Evolutionary conservation across 2,329 filamentous ascomycete species (phyloP).

Genomic region (Fusarium odoratissimum): DNA sequence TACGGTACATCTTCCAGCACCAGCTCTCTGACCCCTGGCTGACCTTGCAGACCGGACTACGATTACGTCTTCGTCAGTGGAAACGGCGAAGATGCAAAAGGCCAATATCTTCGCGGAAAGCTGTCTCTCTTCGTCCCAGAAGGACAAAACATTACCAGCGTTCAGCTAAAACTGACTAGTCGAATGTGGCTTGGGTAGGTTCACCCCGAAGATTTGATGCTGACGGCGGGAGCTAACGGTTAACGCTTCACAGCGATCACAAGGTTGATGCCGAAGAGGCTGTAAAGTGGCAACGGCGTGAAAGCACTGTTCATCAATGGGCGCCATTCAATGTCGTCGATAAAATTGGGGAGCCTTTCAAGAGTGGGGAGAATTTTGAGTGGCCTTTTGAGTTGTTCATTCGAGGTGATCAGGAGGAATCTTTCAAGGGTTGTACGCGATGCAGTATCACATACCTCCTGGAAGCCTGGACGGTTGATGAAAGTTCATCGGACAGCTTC

Average conservation of each 20-base stretch:
- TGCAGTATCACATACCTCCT: slow-evolving; percentile 4
- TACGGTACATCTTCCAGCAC: neutral
- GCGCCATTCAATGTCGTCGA: neutral
- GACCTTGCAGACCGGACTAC: neutral
- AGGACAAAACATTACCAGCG: neutral
- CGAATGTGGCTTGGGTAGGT: slow-evolving; percentile 22
- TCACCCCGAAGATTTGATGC: accelerated
- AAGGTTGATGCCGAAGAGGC: neutral
- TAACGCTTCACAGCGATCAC: neutral
- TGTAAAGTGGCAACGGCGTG: neutral
- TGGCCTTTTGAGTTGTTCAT: neutral
- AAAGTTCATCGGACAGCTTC: neutral
- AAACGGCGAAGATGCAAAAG: neutral
- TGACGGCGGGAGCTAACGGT: neutral
- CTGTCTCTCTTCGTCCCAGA: neutral
- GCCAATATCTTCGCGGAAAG: slow-evolving; percentile 4
- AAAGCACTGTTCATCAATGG: neutral
- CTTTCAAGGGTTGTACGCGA: slow-evolving; percentile 1
- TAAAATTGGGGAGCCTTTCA: accelerated
- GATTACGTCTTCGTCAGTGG: slow-evolving; percentile 9
- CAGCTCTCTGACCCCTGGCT: accelerated
- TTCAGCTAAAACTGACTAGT: neutral
- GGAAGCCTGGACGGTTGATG: neutral
- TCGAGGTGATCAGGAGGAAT: neutral
- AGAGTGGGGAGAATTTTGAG: neutral